Percentiles rank a stretch among this genome's conserved stretches.
Evolutionary conservation across 371 early-diverging fungal species (phyloP).

Genomic region (Circinella minor): DNA sequence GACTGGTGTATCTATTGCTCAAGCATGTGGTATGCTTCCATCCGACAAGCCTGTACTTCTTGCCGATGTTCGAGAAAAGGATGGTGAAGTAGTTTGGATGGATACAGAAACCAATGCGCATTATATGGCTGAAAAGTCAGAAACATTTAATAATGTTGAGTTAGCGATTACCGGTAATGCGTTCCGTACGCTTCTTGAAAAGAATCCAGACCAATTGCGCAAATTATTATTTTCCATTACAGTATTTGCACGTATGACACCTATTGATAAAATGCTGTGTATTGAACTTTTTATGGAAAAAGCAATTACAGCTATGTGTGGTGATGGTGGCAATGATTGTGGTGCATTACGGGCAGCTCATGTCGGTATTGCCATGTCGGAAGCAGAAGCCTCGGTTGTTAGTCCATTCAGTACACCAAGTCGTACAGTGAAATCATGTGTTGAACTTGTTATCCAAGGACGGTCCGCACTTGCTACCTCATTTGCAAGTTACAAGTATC

Average conservation of each 20-base stretch:
- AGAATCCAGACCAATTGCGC: constrained; percentile 41
- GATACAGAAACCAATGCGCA: constrained; percentile 54
- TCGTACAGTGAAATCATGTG: constrained; percentile 71
- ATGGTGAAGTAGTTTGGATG: constrained; percentile 50
- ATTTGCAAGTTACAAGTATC: constrained; percentile 79
- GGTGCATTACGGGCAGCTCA: constrained; percentile 92
- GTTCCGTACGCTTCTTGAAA: constrained; percentile 49
- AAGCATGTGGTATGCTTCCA: constrained; percentile 76
- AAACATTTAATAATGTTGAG: constrained; percentile 50
- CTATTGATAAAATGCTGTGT: constrained; percentile 73
- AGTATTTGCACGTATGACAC: constrained; percentile 84
- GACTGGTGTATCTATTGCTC: constrained; percentile 88
- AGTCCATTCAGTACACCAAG: constrained; percentile 78
- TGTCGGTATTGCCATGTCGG: constrained; percentile 88
- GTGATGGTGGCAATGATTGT: constrained; percentile 97
- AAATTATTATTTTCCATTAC: constrained; percentile 55
- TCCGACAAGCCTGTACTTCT: constrained; percentile 50
- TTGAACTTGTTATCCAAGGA: constrained; percentile 74
- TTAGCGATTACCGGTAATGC: constrained; percentile 78
- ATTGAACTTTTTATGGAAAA: constrained; percentile 77
- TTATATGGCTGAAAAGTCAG: constrained; percentile 39
- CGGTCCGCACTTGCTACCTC: constrained; percentile 78
- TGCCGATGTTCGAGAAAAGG: constrained; percentile 40
- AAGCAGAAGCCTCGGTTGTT: constrained; percentile 80
- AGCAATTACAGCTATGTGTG: constrained; percentile 87